Conservation (phyloP, 148 eudicot genomes). For the Vaccinium corymbosum region DNA sequence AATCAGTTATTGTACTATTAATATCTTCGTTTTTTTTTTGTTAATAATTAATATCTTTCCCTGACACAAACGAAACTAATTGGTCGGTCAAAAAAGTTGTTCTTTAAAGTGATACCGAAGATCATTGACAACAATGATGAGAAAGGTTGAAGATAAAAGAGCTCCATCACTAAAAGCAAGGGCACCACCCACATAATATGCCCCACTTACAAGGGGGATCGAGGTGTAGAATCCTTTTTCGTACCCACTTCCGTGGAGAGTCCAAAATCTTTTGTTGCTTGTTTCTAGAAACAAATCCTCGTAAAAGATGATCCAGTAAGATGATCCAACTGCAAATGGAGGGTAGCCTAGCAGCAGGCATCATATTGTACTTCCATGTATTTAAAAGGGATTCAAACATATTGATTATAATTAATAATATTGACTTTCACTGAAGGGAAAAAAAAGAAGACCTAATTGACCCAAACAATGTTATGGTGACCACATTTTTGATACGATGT, state of each 20-base stretch:
- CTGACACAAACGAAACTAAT: not conserved
- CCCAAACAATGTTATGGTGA: too few relatives aligned
- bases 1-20: too few relatives aligned
- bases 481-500: too few relatives aligned
- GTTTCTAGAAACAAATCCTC: not conserved
- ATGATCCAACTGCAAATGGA: too few relatives aligned
- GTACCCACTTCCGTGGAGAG: not conserved
- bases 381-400: too few relatives aligned
- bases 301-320: too few relatives aligned
- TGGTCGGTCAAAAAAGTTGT: not conserved
- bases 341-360: too few relatives aligned
- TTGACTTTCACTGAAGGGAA: too few relatives aligned
- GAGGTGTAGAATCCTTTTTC: not conserved
- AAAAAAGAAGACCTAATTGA: too few relatives aligned
- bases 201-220: not conserved
- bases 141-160: not conserved
- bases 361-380: too few relatives aligned
- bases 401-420: too few relatives aligned
- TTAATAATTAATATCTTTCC: not conserved
- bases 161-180: not conserved
- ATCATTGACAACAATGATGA: not conserved
- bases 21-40: too few relatives aligned
- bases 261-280: not conserved
- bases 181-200: not conserved
- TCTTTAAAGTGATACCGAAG: not conserved